These are phyloP conservation scores for Endotrypanum monterogeii DNA, from an alignment of 208 protist species.

Conservation along the genomic window DNA sequence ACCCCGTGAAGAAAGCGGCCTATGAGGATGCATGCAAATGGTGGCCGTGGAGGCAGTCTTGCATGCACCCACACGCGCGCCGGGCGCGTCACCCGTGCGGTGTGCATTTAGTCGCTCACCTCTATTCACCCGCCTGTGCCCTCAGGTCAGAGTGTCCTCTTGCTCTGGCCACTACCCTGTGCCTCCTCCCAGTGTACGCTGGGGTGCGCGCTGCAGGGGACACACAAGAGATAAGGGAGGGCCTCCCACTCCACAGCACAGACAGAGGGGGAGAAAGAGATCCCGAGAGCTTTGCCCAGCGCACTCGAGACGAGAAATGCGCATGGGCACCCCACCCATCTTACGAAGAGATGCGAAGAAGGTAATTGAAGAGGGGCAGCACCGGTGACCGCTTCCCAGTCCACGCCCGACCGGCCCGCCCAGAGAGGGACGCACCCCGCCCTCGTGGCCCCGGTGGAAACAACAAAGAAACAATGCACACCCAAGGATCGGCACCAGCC, in stretches of 20 bases:
- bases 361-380: not conserved
- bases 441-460: not conserved
- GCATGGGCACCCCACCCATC: not conserved
- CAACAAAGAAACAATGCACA: constrained; percentile 6
- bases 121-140: too few species aligned
- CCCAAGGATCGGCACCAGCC: not conserved
- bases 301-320: not conserved
- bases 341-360: not conserved
- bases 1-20: not conserved
- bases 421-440: not conserved
- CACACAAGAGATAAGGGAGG: not conserved
- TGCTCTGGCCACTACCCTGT: not conserved
- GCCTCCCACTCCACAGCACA: not conserved
- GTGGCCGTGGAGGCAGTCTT: not conserved
- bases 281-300: not conserved
- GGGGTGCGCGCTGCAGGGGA: not conserved
- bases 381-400: not conserved
- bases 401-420: not conserved
- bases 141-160: too few species aligned
- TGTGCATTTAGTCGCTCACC: not conserved
- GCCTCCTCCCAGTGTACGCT: not conserved
- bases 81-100: not conserved
- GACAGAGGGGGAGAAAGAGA: not conserved
- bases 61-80: not conserved
- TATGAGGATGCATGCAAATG: not conserved